Base-by-base conservation (phyloP, 192 early-diverging fungal species). In the Coemansia aciculifera region DNA sequence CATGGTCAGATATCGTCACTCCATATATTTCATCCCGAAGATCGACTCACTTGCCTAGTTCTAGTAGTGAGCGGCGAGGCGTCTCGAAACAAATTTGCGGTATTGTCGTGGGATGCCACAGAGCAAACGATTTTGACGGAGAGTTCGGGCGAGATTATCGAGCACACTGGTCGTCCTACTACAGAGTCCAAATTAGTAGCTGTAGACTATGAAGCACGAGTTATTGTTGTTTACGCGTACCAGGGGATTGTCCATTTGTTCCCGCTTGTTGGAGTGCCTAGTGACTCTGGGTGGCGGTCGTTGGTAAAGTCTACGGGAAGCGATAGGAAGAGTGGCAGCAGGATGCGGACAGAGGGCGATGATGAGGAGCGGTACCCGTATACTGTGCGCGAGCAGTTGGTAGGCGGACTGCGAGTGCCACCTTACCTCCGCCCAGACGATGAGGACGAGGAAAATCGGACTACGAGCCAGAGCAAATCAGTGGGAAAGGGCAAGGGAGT, bases 231-330 rank as follows among this genome's bases (percentile, higher is more conserved):
- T 24, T 85, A 89, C 51, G 57, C 86, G 31, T 93, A 91, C 75
- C 86, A 90, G 59, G 92, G 92, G 1, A 67, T 88, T 3, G 72
- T 93, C 32, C 89, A 90, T 39, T 70, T 91, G 8, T 76, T 94
- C 11, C 85, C 87, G 9, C 67, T 93, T 65, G 68, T 29, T 2
- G 68, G 72, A 5, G n/a, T 27, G 10, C 43, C 46, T 27, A 29
- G 63, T n/a, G 23, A 56, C 24, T 9, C 44, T 9, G 39, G 38
- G 11, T 67, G 60, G 68, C 67, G 70, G 49, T 42, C 49, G 51
- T 8, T 65, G 42, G 19, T 69, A 44, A 54, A 59, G 5, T n/a
- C 4, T 0, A 46, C 59, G 19, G 59, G 52, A 32, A n/a, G 52
- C 12, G 32, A 52, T 63, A n/a, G 64, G 52, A 9, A 23, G 64